Evolutionary conservation across 2,329 filamentous ascomycete species (phyloP).

Genomic region (Penicillium sp.): DNA sequence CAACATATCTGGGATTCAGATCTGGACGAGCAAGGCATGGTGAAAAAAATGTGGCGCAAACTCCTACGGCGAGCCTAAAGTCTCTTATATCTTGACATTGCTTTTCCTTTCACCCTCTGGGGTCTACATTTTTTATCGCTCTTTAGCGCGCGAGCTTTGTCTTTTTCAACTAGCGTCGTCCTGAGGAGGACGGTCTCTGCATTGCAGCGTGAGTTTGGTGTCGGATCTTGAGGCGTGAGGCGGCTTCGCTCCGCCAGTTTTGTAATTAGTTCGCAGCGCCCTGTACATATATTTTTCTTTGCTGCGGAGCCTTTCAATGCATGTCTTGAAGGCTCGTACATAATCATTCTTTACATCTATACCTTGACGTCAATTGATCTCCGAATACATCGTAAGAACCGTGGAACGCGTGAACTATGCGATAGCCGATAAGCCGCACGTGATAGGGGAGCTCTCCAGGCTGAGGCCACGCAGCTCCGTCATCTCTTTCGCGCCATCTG

Average conservation of each 20-base stretch:
- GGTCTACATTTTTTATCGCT: background rate
- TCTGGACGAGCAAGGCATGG: constrained; percentile 35
- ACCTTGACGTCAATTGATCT: background rate
- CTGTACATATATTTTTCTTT: constrained; percentile 14
- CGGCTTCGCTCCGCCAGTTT: background rate
- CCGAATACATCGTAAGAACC: constrained; percentile 1
- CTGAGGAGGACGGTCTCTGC: background rate
- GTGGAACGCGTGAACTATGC: constrained; percentile 3
- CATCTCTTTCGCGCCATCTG: constrained; percentile 2
- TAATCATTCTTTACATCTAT: background rate
- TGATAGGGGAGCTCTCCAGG: constrained; percentile 28
- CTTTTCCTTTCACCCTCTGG: background rate
- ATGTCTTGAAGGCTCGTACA: background rate
- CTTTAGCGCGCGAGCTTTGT: constrained; percentile 5
- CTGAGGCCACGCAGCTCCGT: constrained; percentile 31
- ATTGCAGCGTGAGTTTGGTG: constrained; percentile 5
- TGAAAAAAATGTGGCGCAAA: constrained; percentile 47
- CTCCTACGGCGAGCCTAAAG: constrained; percentile 32
- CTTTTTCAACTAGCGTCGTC: background rate
- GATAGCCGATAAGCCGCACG: constrained; percentile 29
- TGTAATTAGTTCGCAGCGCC: constrained; percentile 11
- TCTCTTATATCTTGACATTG: background rate
- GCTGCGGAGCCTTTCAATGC: background rate
- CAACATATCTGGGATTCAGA: constrained; percentile 46
- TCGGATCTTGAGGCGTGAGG: background rate